These are phyloP conservation scores for Tetrapisispora phaffii DNA, from an alignment of 805 yeast genomes.

Conservation along the genomic window DNA sequence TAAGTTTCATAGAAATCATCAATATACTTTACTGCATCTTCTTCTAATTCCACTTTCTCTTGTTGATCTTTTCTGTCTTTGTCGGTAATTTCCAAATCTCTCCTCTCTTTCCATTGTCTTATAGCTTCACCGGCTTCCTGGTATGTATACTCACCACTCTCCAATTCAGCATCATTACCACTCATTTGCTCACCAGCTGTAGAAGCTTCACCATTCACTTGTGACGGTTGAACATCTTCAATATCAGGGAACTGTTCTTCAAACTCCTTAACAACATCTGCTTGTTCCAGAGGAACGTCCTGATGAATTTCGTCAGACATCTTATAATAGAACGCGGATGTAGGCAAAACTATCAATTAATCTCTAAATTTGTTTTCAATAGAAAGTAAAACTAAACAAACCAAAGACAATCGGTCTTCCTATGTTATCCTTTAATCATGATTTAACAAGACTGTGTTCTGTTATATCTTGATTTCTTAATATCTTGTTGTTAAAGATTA, in stretches of 20 bases:
- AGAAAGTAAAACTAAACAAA: too few relatives aligned
- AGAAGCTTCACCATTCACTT: neutral
- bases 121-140: slow-evolving; percentile 34
- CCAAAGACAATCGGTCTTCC: too few relatives aligned
- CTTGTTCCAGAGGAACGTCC: neutral
- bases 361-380: neutral
- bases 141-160: slow-evolving; percentile 35
- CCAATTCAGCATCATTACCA: slow-evolving; percentile 21
- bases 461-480: neutral
- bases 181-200: neutral
- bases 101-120: slow-evolving; percentile 72
- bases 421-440: too few relatives aligned
- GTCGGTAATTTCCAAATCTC: slow-evolving; percentile 66
- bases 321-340: neutral
- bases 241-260: slow-evolving; percentile 53
- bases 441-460: too few relatives aligned
- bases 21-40: slow-evolving; percentile 70
- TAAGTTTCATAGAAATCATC: slow-evolving; percentile 91
- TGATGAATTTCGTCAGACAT: slow-evolving; percentile 1
- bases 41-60: slow-evolving; percentile 56
- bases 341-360: neutral
- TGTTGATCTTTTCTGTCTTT: slow-evolving; percentile 64
- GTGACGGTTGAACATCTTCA: slow-evolving; percentile 3
- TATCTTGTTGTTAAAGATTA: neutral
- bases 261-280: slow-evolving; percentile 36